phyloP scores from a whole-genome alignment of 2,329 filamentous ascomycete genomes.

The Leptographium radiaticola region DNA sequence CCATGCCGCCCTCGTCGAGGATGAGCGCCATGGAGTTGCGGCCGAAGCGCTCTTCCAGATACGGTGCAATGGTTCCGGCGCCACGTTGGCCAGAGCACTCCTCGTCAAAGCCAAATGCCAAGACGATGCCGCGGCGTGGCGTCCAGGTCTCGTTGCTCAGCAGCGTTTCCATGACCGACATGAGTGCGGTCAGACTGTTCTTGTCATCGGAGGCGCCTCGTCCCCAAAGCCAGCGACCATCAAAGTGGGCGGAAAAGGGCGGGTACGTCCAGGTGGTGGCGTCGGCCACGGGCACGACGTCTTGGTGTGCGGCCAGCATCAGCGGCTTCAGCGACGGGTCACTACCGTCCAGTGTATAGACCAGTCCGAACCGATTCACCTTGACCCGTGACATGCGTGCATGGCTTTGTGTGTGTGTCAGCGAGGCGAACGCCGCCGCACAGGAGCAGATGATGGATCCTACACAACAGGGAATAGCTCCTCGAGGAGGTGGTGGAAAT shows the following conservation, averaged over 20 bases:
- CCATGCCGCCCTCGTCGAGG: conserved; percentile 44
- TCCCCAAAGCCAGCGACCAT: conserved; percentile 48
- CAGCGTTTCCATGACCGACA: conserved; percentile 43
- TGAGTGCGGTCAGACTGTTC: conserved; percentile 42
- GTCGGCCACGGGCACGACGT: conserved; percentile 46
- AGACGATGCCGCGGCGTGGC: conserved; percentile 40
- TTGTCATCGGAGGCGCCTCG: conserved; percentile 49
- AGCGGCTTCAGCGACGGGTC: conserved; percentile 37
- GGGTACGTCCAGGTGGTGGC: conserved; percentile 46
- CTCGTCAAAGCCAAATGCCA: conserved; percentile 53
- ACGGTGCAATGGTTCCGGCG: conserved; percentile 31
- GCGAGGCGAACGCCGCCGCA: neutral
- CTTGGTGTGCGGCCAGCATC: conserved; percentile 50
- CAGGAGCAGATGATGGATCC: conserved; percentile 11
- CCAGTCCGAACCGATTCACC: conserved; percentile 44
- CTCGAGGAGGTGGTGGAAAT: conserved; percentile 36
- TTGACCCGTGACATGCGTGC: conserved; percentile 30
- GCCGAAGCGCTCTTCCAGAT: conserved; percentile 36
- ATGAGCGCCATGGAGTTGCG: conserved; percentile 40
- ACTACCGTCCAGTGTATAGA: conserved; percentile 44
- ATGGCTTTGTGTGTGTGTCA: neutral
- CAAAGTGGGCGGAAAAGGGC: conserved; percentile 44
- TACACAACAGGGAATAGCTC: conserved; percentile 39
- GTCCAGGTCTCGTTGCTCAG: conserved; percentile 32
- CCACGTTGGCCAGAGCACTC: conserved; percentile 41